phyloP scores from a whole-genome alignment of 1,284 basidiomycete species.

The Malassezia arunalokei region DNA sequence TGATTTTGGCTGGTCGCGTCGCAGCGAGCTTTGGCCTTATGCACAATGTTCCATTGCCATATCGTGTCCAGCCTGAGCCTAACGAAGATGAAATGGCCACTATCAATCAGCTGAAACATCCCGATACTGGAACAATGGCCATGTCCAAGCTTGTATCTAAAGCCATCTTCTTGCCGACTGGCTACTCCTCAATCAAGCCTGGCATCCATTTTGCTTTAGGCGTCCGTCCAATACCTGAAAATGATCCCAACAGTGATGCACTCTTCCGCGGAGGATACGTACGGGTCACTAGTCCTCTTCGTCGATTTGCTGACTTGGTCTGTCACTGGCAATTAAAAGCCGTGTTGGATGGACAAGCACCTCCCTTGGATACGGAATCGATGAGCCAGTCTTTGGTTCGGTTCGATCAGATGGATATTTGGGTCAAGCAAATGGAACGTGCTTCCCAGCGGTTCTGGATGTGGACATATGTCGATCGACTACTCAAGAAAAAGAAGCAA shows the following conservation, averaged over 20 bases:
- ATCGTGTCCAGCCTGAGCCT: slow-evolving; percentile 53
- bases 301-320: slow-evolving; percentile 72
- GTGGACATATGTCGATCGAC: slow-evolving; percentile 12
- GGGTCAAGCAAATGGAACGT: slow-evolving; percentile 18
- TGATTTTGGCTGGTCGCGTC: slow-evolving; percentile 68
- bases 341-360: slow-evolving; percentile 48
- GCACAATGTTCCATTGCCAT: slow-evolving; percentile 57
- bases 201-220: slow-evolving; percentile 62
- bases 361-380: slow-evolving; percentile 1
- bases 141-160: slow-evolving; percentile 15
- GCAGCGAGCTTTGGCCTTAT: slow-evolving; percentile 63
- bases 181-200: slow-evolving; percentile 44
- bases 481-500: slow-evolving; percentile 6
- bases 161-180: slow-evolving; percentile 10
- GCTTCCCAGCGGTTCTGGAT: slow-evolving; percentile 22
- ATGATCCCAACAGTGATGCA: slow-evolving; percentile 7
- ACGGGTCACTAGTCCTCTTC: slow-evolving; percentile 74
- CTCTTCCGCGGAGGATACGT: slow-evolving; percentile 51
- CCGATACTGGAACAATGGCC: slow-evolving; percentile 14
- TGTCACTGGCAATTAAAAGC: slow-evolving; percentile 90
- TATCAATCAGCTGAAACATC: slow-evolving; percentile 6
- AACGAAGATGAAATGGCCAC: slow-evolving; percentile 39
- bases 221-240: slow-evolving; percentile 49
- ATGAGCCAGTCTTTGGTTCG: slow-evolving; percentile 4
- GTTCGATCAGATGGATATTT: slow-evolving; percentile 23